These are phyloP conservation scores for Jaapia argillacea DNA, from an alignment of 768 basidiomycete genomes.

Conservation along the genomic window DNA sequence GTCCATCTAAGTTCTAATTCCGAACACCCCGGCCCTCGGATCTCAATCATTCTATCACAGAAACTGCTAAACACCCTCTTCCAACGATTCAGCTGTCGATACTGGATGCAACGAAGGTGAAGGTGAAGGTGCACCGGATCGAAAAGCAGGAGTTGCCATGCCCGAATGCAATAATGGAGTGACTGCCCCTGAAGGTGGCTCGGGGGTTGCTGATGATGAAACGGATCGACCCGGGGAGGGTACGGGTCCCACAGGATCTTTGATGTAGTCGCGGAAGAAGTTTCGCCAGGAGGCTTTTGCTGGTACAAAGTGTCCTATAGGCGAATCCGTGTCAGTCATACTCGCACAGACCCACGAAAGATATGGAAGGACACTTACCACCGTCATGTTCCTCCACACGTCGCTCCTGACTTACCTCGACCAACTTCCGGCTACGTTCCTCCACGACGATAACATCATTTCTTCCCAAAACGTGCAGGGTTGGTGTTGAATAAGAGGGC, in stretches of 20 bases:
- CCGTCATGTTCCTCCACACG: constrained; percentile 74
- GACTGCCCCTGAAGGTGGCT: no score
- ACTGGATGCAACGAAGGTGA: no score
- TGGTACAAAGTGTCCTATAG: constrained; percentile 80
- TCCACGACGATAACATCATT: constrained; percentile 67
- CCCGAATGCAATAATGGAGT: no score
- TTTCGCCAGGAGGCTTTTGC: constrained; percentile 67
- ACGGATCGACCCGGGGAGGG: no score
- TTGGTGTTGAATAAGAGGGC: constrained; percentile 52
- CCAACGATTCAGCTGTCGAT: no score
- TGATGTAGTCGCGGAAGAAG: constrained; percentile 62
- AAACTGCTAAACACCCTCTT: no score
- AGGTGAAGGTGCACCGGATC: no score
- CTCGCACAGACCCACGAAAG: not conserved
- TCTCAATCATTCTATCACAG: no score
- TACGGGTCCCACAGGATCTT: constrained; percentile 35
- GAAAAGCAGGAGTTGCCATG: no score
- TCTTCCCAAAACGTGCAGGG: constrained; percentile 69
- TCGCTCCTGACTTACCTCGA: constrained; percentile 41
- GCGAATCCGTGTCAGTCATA: not conserved
- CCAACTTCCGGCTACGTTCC: constrained; percentile 52
- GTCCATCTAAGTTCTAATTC: no score
- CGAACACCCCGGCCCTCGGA: no score
- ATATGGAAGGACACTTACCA: constrained; percentile 34
- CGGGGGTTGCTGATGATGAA: no score